Conservation (phyloP, 179 eudicot species). For the Spergularia azorica region DNA sequence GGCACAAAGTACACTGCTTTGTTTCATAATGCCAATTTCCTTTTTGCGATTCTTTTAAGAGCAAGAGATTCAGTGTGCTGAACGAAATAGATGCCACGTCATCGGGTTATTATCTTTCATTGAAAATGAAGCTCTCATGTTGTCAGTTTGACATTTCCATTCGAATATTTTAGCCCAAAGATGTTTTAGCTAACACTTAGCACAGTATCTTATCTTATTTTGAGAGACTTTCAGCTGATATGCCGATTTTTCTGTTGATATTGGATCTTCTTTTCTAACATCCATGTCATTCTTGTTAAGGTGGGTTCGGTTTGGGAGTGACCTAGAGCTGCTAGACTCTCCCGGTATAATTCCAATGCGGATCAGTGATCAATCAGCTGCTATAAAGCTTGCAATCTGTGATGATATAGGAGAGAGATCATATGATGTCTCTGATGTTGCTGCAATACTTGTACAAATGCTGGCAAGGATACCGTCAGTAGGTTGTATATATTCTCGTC, state of each 20-base stretch:
- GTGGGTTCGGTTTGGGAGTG: constrained; percentile 94
- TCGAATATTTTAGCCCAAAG: not conserved
- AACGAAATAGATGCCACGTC: too few relatives aligned
- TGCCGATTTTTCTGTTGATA: not conserved
- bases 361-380: constrained; percentile 88
- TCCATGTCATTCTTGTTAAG: constrained; percentile 42
- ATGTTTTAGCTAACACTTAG: not conserved
- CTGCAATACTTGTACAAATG: constrained; percentile 83
- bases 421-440: constrained; percentile 79
- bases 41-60: too few relatives aligned
- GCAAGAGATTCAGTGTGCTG: too few relatives aligned
- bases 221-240: not conserved
- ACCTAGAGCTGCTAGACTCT: constrained; percentile 87
- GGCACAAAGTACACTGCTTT: too few relatives aligned
- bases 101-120: too few relatives aligned
- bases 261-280: not conserved
- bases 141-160: too few relatives aligned
- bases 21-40: too few relatives aligned
- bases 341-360: constrained; percentile 99
- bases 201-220: not conserved
- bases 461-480: constrained; percentile 75
- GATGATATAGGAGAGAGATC: constrained; percentile 99
- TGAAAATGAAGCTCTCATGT: not conserved
- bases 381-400: constrained; percentile 96
- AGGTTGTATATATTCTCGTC: constrained; percentile 48